A percentile compares a stretch with the other conserved stretches of the same genome.
Conservation (phyloP, 176 grass and related monocot genomes). For the Oryza coarctata region DNA sequence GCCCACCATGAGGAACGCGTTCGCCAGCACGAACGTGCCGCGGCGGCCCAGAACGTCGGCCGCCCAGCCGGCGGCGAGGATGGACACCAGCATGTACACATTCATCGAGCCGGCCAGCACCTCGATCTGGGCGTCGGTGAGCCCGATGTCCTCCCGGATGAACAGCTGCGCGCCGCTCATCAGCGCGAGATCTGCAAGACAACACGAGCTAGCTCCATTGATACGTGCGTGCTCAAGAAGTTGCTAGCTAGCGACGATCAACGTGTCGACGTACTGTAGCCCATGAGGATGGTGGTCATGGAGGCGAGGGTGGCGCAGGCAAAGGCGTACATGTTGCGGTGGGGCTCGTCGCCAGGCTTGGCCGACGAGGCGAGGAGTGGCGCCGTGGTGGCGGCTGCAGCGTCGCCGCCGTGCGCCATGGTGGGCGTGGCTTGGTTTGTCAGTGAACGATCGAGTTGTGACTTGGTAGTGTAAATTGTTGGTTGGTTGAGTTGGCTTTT, state of each 20-base stretch:
- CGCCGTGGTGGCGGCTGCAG: neutral
- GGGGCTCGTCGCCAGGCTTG: neutral
- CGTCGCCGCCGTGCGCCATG: neutral
- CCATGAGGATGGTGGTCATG: constrained; percentile 44
- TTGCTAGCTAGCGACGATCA: too few relatives aligned
- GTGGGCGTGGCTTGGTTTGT: neutral
- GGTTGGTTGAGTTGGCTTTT: neutral
- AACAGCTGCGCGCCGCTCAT: neutral
- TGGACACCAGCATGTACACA: neutral
- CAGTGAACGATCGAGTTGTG: neutral
- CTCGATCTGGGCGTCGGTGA: neutral
- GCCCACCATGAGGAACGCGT: neutral
- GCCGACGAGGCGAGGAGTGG: neutral
- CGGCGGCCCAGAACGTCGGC: neutral
- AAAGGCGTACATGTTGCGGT: constrained; percentile 34
- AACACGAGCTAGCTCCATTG: neutral
- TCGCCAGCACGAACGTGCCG: neutral
- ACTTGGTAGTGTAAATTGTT: neutral
- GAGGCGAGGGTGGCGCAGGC: constrained; percentile 39
- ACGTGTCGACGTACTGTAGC: constrained; percentile 31
- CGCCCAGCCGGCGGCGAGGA: neutral
- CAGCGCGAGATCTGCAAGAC: neutral
- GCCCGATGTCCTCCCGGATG: neutral
- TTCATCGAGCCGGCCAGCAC: neutral
- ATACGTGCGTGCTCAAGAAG: too few relatives aligned